Conservation (phyloP, 179 eudicot genomes). For the Beta lomatogona region DNA sequence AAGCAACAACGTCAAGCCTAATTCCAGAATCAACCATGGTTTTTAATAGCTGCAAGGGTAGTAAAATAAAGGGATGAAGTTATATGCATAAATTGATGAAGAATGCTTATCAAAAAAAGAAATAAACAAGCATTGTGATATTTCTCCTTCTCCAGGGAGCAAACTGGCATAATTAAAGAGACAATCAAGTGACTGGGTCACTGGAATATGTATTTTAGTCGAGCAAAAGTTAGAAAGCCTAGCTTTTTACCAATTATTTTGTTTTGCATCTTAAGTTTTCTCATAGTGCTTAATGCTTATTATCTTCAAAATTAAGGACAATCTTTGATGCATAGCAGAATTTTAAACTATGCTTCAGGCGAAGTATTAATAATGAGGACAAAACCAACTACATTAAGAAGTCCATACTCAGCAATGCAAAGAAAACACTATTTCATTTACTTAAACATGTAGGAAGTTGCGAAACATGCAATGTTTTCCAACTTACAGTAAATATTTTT, state of each 20-base stretch:
- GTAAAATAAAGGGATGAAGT: background rate
- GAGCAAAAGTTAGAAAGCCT: background rate
- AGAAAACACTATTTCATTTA: background rate
- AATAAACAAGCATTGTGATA: background rate
- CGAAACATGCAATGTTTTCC: background rate
- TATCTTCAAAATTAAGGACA: background rate
- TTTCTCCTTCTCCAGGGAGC: background rate
- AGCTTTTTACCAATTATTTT: background rate
- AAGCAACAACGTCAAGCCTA: conserved; percentile 84
- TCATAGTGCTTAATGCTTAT: background rate
- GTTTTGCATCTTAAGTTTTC: background rate
- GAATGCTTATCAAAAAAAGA: background rate
- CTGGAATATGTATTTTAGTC: background rate
- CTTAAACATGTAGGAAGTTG: background rate
- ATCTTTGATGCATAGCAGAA: background rate
- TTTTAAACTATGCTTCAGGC: background rate
- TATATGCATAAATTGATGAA: background rate
- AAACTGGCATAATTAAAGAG: background rate
- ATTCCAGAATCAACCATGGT: conserved; percentile 71
- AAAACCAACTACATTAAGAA: background rate
- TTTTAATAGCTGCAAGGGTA: conserved; percentile 63
- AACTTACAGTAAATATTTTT: background rate
- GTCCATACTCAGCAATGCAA: background rate
- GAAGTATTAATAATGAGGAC: background rate
- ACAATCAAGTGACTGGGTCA: background rate